phyloP scores from a whole-genome alignment of 108 stramenopile genomes.

The Schizochytrium sp. region DNA sequence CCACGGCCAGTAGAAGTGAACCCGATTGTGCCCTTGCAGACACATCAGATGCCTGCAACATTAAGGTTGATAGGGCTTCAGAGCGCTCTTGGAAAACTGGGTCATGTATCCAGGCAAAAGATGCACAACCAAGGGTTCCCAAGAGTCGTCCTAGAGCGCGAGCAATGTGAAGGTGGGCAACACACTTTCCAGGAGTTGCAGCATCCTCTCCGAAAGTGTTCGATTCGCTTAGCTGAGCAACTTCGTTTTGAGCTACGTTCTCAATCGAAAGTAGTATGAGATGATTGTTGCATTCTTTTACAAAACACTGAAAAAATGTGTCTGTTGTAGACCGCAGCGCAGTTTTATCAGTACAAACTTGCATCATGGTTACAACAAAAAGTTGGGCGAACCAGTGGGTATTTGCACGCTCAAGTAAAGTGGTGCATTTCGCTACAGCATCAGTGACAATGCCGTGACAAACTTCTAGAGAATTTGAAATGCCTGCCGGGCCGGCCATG shows the following conservation, averaged over 20 bases:
- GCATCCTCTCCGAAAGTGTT: background rate
- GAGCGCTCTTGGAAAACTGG: constrained; percentile 5
- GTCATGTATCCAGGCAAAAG: background rate
- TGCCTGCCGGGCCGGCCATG: background rate
- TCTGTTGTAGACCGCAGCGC: background rate
- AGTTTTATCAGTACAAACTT: background rate
- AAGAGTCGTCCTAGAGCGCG: background rate
- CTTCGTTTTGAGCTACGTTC: background rate
- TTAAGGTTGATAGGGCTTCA: background rate
- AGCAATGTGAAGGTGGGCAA: background rate
- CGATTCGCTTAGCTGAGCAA: background rate
- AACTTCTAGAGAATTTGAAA: background rate
- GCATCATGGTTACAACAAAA: background rate
- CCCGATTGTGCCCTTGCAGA: background rate
- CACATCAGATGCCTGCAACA: background rate
- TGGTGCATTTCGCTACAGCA: background rate
- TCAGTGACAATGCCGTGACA: background rate
- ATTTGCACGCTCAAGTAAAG: background rate
- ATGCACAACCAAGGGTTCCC: background rate
- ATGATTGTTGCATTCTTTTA: background rate
- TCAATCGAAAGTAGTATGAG: background rate
- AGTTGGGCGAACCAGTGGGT: constrained; percentile 28
- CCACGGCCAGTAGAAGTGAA: background rate
- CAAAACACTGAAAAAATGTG: background rate
- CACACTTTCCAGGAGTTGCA: background rate